These are phyloP conservation scores for Endotrypanum monterogeii DNA, from an alignment of 208 protist species.

Conservation along the genomic window DNA sequence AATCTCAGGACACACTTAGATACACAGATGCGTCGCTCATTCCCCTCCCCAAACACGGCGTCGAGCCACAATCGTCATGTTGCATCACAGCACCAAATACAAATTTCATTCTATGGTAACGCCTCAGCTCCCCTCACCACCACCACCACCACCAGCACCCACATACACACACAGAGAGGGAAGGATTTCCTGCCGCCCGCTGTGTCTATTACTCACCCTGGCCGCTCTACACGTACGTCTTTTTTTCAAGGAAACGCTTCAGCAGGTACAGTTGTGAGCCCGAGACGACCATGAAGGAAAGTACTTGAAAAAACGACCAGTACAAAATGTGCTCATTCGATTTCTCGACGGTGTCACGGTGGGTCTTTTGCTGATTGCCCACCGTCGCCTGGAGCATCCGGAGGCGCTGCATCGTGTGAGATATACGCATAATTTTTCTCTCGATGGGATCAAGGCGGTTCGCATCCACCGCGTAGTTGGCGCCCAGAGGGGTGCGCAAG, in stretches of 20 bases:
- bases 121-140: too few species aligned
- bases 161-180: too few species aligned
- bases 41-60: too few species aligned
- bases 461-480: slow-evolving; percentile 24
- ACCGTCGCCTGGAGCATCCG: slow-evolving; percentile 57
- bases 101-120: too few species aligned
- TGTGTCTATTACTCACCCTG: too few species aligned
- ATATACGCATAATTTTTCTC: slow-evolving; percentile 40
- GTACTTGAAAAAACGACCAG: slow-evolving; percentile 76
- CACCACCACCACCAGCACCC: too few species aligned
- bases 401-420: slow-evolving; percentile 36
- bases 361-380: slow-evolving; percentile 54
- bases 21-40: too few species aligned
- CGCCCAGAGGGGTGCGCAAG: slow-evolving; percentile 41
- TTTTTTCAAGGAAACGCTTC: slow-evolving; percentile 79
- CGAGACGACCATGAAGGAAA: slow-evolving; percentile 62
- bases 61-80: too few species aligned
- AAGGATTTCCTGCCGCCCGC: too few species aligned
- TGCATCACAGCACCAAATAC: too few species aligned
- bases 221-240: slow-evolving; percentile 74
- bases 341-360: slow-evolving; percentile 69
- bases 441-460: slow-evolving; percentile 76
- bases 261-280: slow-evolving; percentile 77
- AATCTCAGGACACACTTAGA: too few species aligned
- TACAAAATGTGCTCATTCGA: slow-evolving; percentile 59